Evolutionary conservation across 2,329 filamentous ascomycete genomes (phyloP).

Genomic region (Exophiala dermatitidis): DNA sequence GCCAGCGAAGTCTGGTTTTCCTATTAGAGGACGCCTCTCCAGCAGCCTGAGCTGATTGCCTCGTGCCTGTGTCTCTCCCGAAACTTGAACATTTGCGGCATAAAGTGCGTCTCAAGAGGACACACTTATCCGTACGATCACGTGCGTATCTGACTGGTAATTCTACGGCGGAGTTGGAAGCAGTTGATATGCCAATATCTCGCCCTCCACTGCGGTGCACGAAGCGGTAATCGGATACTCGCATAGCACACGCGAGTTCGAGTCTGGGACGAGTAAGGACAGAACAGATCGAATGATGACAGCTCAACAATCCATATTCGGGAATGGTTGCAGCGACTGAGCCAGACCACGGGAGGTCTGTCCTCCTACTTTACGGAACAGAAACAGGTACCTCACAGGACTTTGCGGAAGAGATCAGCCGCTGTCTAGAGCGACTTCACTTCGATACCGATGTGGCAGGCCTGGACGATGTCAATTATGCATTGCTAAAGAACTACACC

Average conservation of each 20-base stretch:
- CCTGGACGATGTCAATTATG: conserved; percentile 52
- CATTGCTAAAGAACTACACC: conserved; percentile 31
- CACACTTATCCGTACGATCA: neutral
- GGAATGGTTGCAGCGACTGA: conserved; percentile 8
- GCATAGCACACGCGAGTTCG: neutral
- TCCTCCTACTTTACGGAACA: conserved; percentile 80
- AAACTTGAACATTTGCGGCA: too few species aligned
- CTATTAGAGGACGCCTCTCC: too few species aligned
- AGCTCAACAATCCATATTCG: neutral
- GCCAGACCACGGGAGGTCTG: conserved; percentile 30
- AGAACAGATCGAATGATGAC: conserved; percentile 3
- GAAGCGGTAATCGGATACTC: neutral
- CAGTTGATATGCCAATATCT: neutral
- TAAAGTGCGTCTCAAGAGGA: neutral
- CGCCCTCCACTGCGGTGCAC: neutral
- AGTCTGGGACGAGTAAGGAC: neutral
- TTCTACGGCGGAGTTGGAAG: neutral
- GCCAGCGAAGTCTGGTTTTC: too few species aligned
- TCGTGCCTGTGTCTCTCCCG: too few species aligned
- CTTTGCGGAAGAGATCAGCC: conserved; percentile 74
- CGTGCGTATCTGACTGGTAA: neutral
- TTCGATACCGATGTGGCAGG: conserved; percentile 70
- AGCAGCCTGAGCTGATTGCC: too few species aligned
- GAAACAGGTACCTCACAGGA: conserved; percentile 95
- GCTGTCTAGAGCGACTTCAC: conserved; percentile 65